These are phyloP conservation scores for Wickerhamiella domercqiae DNA, from an alignment of 805 yeast species.

Conservation along the genomic window DNA sequence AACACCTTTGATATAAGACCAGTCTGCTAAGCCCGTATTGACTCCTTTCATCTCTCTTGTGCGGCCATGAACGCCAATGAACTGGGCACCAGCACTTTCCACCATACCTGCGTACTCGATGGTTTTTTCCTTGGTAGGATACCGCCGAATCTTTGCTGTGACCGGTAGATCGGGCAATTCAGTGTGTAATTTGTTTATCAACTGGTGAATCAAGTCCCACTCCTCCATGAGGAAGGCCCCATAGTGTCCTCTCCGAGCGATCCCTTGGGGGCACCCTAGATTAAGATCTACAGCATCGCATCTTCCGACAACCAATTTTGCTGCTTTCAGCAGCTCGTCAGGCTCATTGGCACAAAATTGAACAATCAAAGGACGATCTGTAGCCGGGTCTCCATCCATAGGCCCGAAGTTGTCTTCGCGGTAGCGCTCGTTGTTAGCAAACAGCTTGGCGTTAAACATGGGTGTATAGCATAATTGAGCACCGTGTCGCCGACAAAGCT, in stretches of 20 bases:
- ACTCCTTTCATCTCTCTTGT: conserved; percentile 97
- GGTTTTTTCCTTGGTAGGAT: conserved; percentile 68
- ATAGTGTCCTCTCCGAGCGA: conserved; percentile 85
- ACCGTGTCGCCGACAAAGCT: conserved; percentile 72
- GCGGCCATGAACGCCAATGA: conserved; percentile 87
- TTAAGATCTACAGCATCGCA: conserved; percentile 96
- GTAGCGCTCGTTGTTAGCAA: conserved; percentile 73
- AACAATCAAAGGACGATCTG: conserved; percentile 77
- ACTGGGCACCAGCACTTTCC: conserved; percentile 85
- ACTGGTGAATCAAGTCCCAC: conserved; percentile 64
- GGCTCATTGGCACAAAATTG: conserved; percentile 97
- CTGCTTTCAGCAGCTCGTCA: conserved; percentile 66
- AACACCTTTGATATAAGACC: conserved; percentile 62
- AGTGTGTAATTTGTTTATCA: conserved; percentile 59
- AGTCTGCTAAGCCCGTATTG: conserved; percentile 86
- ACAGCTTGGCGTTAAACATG: conserved; percentile 85
- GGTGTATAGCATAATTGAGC: conserved; percentile 93
- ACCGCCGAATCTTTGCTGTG: conserved; percentile 89
- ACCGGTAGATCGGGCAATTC: conserved; percentile 65
- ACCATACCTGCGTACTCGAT: conserved; percentile 81
- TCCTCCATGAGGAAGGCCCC: conserved; percentile 96
- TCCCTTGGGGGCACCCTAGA: conserved; percentile 96
- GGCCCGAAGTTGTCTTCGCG: conserved; percentile 50
- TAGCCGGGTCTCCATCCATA: conserved; percentile 51
- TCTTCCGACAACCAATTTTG: conserved; percentile 56